Conservation (phyloP, 2,329 filamentous ascomycete genomes). For the Hymenoscyphus fructigenus region DNA sequence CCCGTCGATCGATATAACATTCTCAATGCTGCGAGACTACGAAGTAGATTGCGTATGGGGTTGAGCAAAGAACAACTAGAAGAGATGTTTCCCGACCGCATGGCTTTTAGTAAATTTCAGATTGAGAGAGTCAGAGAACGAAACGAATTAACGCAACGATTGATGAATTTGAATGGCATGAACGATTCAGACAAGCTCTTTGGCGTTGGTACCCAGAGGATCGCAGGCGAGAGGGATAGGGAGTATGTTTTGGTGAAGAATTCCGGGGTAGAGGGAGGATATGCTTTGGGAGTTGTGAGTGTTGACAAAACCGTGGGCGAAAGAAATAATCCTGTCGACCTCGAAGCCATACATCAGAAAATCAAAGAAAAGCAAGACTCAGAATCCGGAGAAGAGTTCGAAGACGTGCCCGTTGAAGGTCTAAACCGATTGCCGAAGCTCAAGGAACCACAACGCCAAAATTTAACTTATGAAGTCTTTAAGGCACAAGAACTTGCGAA, state of each 20-base stretch:
- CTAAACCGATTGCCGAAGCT: conserved; percentile 37
- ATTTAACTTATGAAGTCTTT: conserved; percentile 31
- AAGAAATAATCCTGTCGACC: conserved; percentile 85
- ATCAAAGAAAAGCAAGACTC: conserved; percentile 56
- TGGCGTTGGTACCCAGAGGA: conserved; percentile 57
- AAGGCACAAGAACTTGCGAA: conserved; percentile 31
- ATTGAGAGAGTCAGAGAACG: conserved; percentile 91
- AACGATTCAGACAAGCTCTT: conserved; percentile 71
- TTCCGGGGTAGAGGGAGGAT: conserved; percentile 90
- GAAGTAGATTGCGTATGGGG: conserved; percentile 90
- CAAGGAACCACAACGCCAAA: conserved; percentile 16
- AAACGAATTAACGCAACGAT: conserved; percentile 88
- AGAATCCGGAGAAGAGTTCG: conserved; percentile 61
- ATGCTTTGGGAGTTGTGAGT: conserved; percentile 91
- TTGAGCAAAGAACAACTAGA: conserved; percentile 95
- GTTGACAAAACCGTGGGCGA: conserved; percentile 78
- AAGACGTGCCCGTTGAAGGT: conserved; percentile 39
- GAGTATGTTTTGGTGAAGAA: conserved; percentile 98
- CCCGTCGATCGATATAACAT: conserved; percentile 95
- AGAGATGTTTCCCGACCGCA: conserved; percentile 93
- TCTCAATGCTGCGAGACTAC: conserved; percentile 84
- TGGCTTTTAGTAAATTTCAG: conserved; percentile 96
- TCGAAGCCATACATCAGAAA: conserved; percentile 67
- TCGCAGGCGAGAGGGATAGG: conserved; percentile 82
- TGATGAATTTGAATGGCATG: conserved; percentile 96